Evolutionary conservation across 106 monocot species (phyloP), one percentile per base, ranked within the genome.

Genomic region (Platanthera zijinensis): DNA sequence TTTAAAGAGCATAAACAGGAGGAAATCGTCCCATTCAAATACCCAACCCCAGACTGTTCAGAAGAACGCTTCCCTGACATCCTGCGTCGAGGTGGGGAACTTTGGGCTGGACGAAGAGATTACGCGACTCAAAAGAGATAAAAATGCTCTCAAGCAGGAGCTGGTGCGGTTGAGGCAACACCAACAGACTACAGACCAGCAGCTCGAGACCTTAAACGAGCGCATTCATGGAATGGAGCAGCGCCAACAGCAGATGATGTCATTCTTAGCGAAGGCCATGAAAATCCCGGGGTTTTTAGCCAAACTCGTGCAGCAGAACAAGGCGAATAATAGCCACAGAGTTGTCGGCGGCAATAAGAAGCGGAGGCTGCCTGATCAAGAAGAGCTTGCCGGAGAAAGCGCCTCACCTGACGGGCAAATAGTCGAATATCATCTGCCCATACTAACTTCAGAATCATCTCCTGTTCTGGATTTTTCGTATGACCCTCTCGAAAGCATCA

Each of bases 201-300:
- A 84, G 63, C 70, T 87, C 4, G 75, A 84, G 25, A 75, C 71
- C 7, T 8, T 87, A 72, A 78, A 53, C 11, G 78, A 87, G 61
- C 78, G 87, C 46, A 74, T 87, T 46, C 61, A 87, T 15, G 81
- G 78, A 53, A 87, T 84, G 75, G 87, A 87, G 57, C 80, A 71
- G 62, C 80, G 81, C 0, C 87, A 87, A 48, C 83, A 87, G 59
- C 74, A 80, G 48, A 84, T 84, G 75, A 87, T 84, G 87, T 84
- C 83, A n/a, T 87, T 87, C 53, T 78, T 87, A 49, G 87, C 85
- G 0, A 86, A 86, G 71, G 82, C 79, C 52, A 79, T 86, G 66
- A 50, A 73, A 17, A 86, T 56, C 19, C 76, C 85, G n/a, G 72
- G 57, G 2, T 79, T 86, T 52, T 79, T 86, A 21, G 75, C 82